Base-by-base conservation (phyloP, 371 early-diverging fungal genomes). In the Thermomucor indicae-seudaticae region DNA sequence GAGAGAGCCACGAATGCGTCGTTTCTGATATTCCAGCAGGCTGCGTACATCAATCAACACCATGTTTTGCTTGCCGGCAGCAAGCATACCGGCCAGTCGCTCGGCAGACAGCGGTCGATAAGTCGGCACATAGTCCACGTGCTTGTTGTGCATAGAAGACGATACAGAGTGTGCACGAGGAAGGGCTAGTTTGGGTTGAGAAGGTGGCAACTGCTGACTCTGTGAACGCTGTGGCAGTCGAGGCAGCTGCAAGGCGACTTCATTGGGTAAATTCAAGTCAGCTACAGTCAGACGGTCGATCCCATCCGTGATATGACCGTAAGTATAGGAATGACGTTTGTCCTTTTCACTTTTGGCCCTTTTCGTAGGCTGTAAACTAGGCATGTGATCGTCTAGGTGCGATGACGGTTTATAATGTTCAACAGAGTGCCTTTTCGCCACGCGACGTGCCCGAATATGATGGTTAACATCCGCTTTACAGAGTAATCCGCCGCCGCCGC, bases 31-130 rank as follows among this genome's bases (percentile, higher is more conserved):
- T 10, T 70, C 73, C 19, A 67, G 52, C n/a, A 72, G 49, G 28
- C 62, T 60, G 20, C 77, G 68, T 16, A 72, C 77, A 45, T 76
- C 77, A 57, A 76, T 72, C 28, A 76, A 57, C 29, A 60, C 64
- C 2, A 67, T 17, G 6, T 51, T 37, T 29, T 47, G 20, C 10
- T 61, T 28, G 7, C 41, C 39, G 25, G 22, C 30, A 12, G 24
- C 27, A 14, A 28, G 41, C 62, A 46, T 61, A 20, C 44, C 45
- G 10, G 52, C 39, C 19, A 69, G 43, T 27, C 54, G 52, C 3
- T 69, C 51, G 2, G 64, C 49, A 5, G 54, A 49, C 19, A 72
- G 54, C 2, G 65, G 58, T 1, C 41, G 49, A 24, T 49, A 47
- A n/a, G 43, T 44, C 40, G 19, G 25, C 19, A 8, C 22, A 8